Evolutionary conservation across 257 asterid species (phyloP).

Genomic region (Jasminum sambac): DNA sequence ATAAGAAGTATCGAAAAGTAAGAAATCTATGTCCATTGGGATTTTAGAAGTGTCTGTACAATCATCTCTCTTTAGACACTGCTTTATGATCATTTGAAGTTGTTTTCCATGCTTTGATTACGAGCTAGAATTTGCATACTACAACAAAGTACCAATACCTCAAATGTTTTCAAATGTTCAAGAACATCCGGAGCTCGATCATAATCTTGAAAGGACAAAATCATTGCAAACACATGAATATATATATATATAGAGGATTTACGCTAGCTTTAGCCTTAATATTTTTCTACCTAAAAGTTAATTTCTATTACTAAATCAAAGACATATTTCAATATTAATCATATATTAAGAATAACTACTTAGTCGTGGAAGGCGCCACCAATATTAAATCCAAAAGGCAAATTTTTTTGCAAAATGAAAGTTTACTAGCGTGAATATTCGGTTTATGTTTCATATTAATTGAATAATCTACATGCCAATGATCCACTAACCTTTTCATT

Average conservation of each 20-base stretch:
- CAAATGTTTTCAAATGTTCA: conserved; percentile 41
- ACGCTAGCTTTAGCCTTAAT: too few species aligned
- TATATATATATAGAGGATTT: neutral
- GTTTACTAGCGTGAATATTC: too few species aligned
- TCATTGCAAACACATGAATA: neutral
- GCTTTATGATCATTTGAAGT: conserved; percentile 50
- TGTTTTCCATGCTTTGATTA: conserved; percentile 48
- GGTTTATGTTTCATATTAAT: too few species aligned
- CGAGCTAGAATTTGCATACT: conserved; percentile 53
- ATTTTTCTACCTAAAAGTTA: too few species aligned
- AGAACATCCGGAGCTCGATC: conserved; percentile 74
- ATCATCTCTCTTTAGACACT: conserved; percentile 28
- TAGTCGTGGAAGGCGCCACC: too few species aligned
- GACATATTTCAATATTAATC: too few species aligned
- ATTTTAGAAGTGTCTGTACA: neutral
- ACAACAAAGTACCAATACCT: conserved; percentile 71
- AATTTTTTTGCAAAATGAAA: too few species aligned
- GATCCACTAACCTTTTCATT: too few species aligned
- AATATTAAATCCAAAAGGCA: too few species aligned
- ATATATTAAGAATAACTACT: too few species aligned
- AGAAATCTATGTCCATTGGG: neutral
- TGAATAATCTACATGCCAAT: too few species aligned
- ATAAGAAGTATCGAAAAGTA: neutral
- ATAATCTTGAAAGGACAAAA: conserved; percentile 57
- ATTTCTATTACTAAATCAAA: too few species aligned